Evolutionary conservation across 768 basidiomycete species (phyloP).

Genomic region (Dentipellis sp.): DNA sequence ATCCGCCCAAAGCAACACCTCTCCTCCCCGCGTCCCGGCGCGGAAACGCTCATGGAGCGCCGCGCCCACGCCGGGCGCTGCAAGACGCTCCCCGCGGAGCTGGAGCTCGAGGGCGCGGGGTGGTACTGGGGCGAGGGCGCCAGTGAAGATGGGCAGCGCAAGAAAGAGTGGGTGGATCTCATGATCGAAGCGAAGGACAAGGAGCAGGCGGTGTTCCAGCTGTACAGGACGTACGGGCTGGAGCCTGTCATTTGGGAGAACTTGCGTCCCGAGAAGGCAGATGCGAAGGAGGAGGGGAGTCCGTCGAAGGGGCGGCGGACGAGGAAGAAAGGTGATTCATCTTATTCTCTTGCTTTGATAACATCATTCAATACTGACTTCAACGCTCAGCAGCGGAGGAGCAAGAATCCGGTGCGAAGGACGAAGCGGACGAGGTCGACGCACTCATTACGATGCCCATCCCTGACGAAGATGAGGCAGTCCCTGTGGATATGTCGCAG

Average conservation of each 20-base stretch:
- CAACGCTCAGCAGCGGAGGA: not conserved
- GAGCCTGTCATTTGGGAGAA: conserved; percentile 49
- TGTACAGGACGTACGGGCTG: conserved; percentile 71
- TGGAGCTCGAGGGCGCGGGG: conserved; percentile 31
- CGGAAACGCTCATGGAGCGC: conserved; percentile 73
- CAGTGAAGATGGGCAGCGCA: not conserved
- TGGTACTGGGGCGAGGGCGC: conserved; percentile 1
- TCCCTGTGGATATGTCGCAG: not conserved
- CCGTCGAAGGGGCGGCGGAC: not conserved
- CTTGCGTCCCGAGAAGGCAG: conserved; percentile 21
- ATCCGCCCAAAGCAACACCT: conserved; percentile 91
- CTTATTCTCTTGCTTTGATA: not conserved
- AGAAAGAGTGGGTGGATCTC: conserved; percentile 40
- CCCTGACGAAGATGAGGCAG: not conserved
- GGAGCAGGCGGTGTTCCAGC: conserved; percentile 86
- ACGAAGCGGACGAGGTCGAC: not conserved
- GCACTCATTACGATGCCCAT: not conserved
- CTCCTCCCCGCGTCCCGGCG: conserved; percentile 82
- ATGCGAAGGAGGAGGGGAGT: not conserved
- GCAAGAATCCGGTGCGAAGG: not conserved
- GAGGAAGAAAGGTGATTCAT: not conserved
- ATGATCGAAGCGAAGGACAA: conserved; percentile 95
- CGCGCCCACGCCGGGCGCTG: conserved; percentile 86
- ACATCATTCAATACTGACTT: not conserved
- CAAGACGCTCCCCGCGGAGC: conserved; percentile 55